Evolutionary conservation across 768 basidiomycete genomes (phyloP).

Genomic region (Lepiota brunneoincarnata): DNA sequence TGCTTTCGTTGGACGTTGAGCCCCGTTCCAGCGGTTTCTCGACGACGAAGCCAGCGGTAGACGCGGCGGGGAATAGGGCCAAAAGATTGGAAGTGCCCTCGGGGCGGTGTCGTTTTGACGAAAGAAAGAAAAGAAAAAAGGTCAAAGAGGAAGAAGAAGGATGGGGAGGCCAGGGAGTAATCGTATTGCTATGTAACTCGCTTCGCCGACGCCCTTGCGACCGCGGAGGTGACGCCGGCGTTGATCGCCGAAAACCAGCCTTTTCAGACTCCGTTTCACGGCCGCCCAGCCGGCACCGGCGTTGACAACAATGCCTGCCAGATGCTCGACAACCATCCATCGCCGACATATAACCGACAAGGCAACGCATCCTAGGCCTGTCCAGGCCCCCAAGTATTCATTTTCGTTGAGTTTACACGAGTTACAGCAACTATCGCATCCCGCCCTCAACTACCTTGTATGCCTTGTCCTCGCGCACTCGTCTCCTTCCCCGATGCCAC

Average conservation of each 20-base stretch:
- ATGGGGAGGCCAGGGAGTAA: slow-evolving; percentile 11
- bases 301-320: not conserved
- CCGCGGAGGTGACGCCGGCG: not conserved
- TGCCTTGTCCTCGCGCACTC: slow-evolving; percentile 62
- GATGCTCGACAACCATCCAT: slow-evolving; percentile 4
- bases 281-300: slow-evolving; percentile 11
- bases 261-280: slow-evolving; percentile 23
- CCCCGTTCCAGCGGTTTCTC: slow-evolving; percentile 53
- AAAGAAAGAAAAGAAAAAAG: slow-evolving; percentile 25
- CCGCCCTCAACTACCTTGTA: slow-evolving; percentile 87
- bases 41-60: slow-evolving; percentile 22
- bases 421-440: slow-evolving; percentile 35
- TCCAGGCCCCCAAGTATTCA: not conserved
- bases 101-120: slow-evolving; percentile 28
- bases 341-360: not conserved
- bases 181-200: slow-evolving; percentile 1
- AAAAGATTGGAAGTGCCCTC: slow-evolving; percentile 49
- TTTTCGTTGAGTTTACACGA: not conserved
- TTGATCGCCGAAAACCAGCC: not conserved
- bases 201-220: slow-evolving; percentile 1
- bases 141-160: slow-evolving; percentile 15
- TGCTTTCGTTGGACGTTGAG: slow-evolving; percentile 26
- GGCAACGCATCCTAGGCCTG: slow-evolving; percentile 2
- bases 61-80: slow-evolving; percentile 19
- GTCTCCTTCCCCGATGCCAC: slow-evolving; percentile 41